A percentile compares a stretch with the other conserved stretches of the same genome.
phyloP scores from a whole-genome alignment of 2,329 filamentous ascomycete species.

The Calonectria hongkongensis region DNA sequence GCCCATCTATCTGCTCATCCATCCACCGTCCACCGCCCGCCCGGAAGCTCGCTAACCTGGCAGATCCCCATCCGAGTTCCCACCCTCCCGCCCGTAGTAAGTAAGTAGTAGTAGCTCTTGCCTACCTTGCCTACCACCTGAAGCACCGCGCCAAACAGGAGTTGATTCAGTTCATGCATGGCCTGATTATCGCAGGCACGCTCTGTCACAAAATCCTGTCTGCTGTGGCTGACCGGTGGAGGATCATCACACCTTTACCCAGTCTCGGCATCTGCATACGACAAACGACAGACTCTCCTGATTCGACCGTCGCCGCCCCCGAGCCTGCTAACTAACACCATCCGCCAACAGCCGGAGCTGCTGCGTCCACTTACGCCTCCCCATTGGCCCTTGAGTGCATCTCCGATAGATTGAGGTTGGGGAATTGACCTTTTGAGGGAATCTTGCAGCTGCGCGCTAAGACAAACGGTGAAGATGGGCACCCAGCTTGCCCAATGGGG shows the following conservation, averaged over 20 bases:
- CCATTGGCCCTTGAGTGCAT: conserved; percentile 40
- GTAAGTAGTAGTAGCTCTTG: background rate
- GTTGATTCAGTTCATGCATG: conserved; percentile 54
- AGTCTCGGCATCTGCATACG: conserved; percentile 34
- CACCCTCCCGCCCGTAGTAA: conserved; percentile 20
- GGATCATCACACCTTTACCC: conserved; percentile 44
- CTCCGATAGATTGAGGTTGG: conserved; percentile 46
- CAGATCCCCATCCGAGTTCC: conserved; percentile 36
- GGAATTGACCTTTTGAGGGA: conserved; percentile 44
- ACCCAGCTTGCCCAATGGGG: conserved; percentile 48
- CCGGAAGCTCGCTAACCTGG: conserved; percentile 32
- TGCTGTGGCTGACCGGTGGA: conserved; percentile 49
- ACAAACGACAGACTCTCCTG: conserved; percentile 44
- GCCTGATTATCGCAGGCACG: conserved; percentile 48
- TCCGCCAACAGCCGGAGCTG: conserved; percentile 42
- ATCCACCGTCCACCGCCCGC: conserved; percentile 25
- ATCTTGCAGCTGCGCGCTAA: conserved; percentile 43
- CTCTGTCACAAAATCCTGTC: conserved; percentile 50
- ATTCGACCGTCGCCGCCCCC: conserved; percentile 45
- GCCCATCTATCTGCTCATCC: conserved; percentile 5
- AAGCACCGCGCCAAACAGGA: conserved; percentile 44
- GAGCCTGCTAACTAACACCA: conserved; percentile 41
- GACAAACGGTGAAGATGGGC: conserved; percentile 47
- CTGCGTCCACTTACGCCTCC: conserved; percentile 36
- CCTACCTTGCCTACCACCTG: conserved; percentile 31